A percentile compares a stretch with the other conserved stretches of the same genome.
These are phyloP conservation scores for Vitis hybrid DNA, from an alignment of 177 flowering plant species.

Conservation along the genomic window DNA sequence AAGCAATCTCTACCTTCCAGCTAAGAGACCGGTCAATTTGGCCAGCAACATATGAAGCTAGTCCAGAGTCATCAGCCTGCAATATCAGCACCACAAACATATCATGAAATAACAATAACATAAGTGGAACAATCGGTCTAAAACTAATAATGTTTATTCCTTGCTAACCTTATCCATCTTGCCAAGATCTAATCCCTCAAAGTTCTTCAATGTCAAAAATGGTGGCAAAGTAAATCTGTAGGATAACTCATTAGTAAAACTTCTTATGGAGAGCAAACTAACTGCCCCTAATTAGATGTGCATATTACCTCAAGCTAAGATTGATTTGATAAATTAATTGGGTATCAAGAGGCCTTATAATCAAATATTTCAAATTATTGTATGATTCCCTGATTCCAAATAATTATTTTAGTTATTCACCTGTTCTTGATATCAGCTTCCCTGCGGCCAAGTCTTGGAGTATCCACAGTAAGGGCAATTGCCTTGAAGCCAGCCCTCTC, in stretches of 20 bases:
- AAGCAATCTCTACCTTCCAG: conserved; percentile 63
- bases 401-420: conserved; percentile 25
- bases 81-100: conserved; percentile 3
- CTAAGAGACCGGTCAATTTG: conserved; percentile 72
- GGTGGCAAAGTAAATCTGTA: conserved; percentile 83
- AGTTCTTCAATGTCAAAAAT: conserved; percentile 80
- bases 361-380: too few species aligned
- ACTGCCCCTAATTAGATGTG: too few species aligned
- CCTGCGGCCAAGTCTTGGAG: conserved; percentile 91
- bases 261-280: too few species aligned
- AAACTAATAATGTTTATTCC: background rate
- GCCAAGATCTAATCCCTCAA: conserved; percentile 88
- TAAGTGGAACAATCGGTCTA: background rate
- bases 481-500: conserved; percentile 97
- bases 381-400: background rate
- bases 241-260: background rate
- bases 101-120: conserved; percentile 1
- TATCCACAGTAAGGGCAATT: conserved; percentile 95
- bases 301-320: too few species aligned
- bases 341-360: too few species aligned
- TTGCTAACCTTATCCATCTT: conserved; percentile 61
- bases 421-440: conserved; percentile 97
- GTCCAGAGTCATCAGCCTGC: conserved; percentile 77
- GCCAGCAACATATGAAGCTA: conserved; percentile 77
- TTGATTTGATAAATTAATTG: too few species aligned